phyloP scores from a whole-genome alignment of 192 early-diverging fungal species.

The Entophlyctis helioformis region DNA sequence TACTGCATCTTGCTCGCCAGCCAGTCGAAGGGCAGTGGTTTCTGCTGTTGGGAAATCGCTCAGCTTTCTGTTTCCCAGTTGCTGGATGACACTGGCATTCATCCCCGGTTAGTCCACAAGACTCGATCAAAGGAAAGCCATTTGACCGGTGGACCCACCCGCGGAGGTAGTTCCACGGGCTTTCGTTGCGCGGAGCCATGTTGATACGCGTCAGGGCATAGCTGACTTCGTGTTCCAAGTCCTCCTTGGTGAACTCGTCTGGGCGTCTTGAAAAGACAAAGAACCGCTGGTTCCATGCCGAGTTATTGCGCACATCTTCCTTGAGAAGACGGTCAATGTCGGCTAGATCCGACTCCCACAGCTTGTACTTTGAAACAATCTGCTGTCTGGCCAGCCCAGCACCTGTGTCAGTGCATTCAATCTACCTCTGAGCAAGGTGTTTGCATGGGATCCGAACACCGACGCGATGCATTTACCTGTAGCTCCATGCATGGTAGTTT shows the following conservation, averaged over 20 bases:
- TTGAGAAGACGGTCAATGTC: constrained; percentile 64
- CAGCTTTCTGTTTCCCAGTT: no score
- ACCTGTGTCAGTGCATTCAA: background rate
- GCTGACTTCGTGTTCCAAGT: constrained; percentile 44
- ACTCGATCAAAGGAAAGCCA: no score
- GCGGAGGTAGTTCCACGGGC: constrained; percentile 83
- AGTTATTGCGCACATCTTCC: constrained; percentile 90
- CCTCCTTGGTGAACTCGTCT: constrained; percentile 23
- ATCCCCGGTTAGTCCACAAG: no score
- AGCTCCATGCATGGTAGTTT: constrained; percentile 98
- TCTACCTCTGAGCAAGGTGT: background rate
- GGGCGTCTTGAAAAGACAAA: constrained; percentile 52
- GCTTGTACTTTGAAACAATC: constrained; percentile 60
- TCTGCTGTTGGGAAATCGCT: no score
- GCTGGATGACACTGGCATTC: no score
- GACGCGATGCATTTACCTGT: constrained; percentile 52
- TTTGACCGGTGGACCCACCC: constrained; percentile 51
- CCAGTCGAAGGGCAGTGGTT: no score
- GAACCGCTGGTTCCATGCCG: constrained; percentile 96
- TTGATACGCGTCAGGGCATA: constrained; percentile 40
- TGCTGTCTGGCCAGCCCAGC: constrained; percentile 59
- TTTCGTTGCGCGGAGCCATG: constrained; percentile 79
- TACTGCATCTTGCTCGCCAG: no score
- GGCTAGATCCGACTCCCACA: constrained; percentile 68
- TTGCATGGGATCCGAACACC: background rate